Evolutionary conservation across 2,329 filamentous ascomycete genomes (phyloP).

Genomic region (Teratosphaeria gauchensis): DNA sequence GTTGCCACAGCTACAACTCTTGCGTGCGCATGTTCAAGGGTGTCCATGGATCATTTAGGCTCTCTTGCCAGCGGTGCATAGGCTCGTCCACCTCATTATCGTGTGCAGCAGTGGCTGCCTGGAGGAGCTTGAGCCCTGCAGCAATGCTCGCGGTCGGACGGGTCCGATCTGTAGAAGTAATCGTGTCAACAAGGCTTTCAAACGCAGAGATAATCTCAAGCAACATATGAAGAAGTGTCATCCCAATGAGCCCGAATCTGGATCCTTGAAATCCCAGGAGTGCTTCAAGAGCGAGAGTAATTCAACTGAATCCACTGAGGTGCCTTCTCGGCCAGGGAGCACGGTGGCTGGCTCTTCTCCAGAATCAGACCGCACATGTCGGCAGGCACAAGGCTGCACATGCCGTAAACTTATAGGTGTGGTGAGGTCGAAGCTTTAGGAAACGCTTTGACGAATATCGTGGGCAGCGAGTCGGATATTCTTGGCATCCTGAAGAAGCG

Average conservation of each 20-base stretch:
- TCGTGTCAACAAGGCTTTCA: conserved; percentile 4
- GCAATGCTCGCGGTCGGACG: background rate
- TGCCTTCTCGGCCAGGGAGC: background rate
- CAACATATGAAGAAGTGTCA: conserved; percentile 3
- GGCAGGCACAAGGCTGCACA: background rate
- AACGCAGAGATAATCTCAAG: conserved; percentile 8
- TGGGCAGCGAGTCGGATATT: background rate
- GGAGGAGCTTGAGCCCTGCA: background rate
- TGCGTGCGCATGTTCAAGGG: background rate
- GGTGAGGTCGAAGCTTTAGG: background rate
- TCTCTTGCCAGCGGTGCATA: background rate
- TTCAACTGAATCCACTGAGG: background rate
- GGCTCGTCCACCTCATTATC: background rate
- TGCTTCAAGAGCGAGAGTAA: background rate
- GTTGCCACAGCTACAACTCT: background rate
- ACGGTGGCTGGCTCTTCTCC: background rate
- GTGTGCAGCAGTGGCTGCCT: background rate
- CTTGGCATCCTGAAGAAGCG: background rate
- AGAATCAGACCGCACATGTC: background rate
- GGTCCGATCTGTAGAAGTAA: background rate
- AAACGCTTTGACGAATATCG: background rate
- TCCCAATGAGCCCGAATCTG: background rate
- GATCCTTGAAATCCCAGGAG: background rate
- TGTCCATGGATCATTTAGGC: background rate
- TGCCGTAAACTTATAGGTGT: background rate